Evolutionary conservation across 2,329 filamentous ascomycete genomes (phyloP), one percentile per base, ranked within the genome.

Genomic region (Simplicillium aogashimaense): DNA sequence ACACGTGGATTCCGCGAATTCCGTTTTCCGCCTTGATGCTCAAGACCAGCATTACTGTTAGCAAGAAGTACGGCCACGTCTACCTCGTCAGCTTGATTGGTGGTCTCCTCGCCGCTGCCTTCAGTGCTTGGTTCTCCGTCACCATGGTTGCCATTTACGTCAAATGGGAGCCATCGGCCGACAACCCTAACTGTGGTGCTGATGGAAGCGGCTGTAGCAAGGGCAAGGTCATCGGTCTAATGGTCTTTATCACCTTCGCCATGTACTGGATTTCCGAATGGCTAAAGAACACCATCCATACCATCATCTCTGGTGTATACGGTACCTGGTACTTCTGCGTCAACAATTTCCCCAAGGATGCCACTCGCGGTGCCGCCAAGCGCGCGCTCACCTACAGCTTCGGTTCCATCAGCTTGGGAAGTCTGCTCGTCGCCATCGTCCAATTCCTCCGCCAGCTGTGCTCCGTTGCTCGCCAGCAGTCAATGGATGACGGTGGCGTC

Each of bases 201-300:
- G 40, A 49, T 20, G 73, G 62, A 3, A 78, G 78, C 4, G 70
- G 74, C 6, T 95, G 89, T 52, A 81, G 83, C 44, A 70, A 67
- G 6, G 86, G 69, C 38, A 90, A 81, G 48, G 85, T 95, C 35
- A 89, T 88, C 44, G 89, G 89, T 0, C 64, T 95, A 25, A 67
- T 94, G 5, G 85, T 83, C 14, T 95, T 94, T 57, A 75, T 88
- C 49, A 94, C 88, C 0, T 95, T 97, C 53, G 82, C 88, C 39
- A 86, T 81, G 63, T 95, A 94, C 64, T 97, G 90, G 90, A 81
- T 95, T 47, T 83, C 85, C 2, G 90, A 97, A 58, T 90, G 84
- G 74, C 66, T 95, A 51, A 95, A 95, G 67, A 95, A 94, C 62
- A 88, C 86, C 1, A 86, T 95, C 36, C 88, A 97, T 57, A 83